Percentiles rank a stretch among this genome's conserved stretches.
These are phyloP conservation scores for Yamadazyma atlantica DNA, from an alignment of 1,139 yeast species.

Conservation along the genomic window DNA sequence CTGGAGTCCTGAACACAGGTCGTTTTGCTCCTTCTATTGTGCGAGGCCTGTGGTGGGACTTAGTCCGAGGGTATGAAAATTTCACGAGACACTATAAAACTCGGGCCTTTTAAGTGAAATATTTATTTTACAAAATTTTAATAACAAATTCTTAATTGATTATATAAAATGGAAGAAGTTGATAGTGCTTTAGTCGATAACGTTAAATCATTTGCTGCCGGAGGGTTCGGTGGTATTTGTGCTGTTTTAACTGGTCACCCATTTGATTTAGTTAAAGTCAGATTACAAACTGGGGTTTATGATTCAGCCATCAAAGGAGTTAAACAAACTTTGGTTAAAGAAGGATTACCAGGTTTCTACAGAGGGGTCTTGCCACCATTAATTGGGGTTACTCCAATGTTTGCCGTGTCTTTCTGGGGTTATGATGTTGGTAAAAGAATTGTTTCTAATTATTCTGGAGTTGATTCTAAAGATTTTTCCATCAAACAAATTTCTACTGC, in stretches of 20 bases:
- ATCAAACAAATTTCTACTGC: conserved; percentile 82
- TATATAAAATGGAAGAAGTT: conserved; percentile 41
- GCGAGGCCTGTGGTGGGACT: conserved; percentile 2
- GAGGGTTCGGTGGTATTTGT: conserved; percentile 64
- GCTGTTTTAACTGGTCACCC: conserved; percentile 96
- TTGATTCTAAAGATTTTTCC: conserved; percentile 45
- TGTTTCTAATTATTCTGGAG: conserved; percentile 49
- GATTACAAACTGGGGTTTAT: conserved; percentile 78
- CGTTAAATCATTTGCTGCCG: conserved; percentile 82
- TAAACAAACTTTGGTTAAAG: conserved; percentile 63
- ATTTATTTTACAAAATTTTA: conserved; percentile 1
- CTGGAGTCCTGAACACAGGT: background rate
- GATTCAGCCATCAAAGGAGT: conserved; percentile 65
- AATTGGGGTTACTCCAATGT: conserved; percentile 95
- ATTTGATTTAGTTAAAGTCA: conserved; percentile 87
- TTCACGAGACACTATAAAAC: conserved; percentile 1
- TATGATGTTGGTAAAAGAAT: conserved; percentile 87
- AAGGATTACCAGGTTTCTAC: conserved; percentile 79
- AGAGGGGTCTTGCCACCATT: conserved; percentile 89
- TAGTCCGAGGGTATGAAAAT: conserved; percentile 10
- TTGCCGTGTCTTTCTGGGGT: conserved; percentile 98
- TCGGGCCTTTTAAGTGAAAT: conserved; percentile 1
- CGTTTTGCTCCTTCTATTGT: background rate
- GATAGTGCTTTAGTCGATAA: conserved; percentile 50
- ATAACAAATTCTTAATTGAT: conserved; percentile 1